Conservation (phyloP, 2,329 filamentous ascomycete genomes). For the Curvularia sp. region DNA sequence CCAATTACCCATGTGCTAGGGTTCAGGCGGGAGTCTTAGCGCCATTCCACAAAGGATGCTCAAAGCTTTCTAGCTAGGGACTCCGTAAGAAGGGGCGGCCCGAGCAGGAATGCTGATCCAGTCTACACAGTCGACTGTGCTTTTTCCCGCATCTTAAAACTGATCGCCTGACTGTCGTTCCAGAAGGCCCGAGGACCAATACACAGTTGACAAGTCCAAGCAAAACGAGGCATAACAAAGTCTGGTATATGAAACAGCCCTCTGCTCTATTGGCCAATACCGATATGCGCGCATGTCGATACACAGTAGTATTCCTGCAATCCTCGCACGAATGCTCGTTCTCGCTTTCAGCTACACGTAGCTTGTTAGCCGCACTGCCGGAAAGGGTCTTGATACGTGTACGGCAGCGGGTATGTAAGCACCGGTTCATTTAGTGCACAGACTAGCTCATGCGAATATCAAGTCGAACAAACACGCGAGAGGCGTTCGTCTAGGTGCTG, state of each 20-base stretch:
- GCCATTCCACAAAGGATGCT: slow-evolving; percentile 21
- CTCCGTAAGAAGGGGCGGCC: slow-evolving; percentile 29
- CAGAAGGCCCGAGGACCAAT: slow-evolving; percentile 12
- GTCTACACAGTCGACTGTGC: not conserved
- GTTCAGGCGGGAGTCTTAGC: slow-evolving; percentile 27
- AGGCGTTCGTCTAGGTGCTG: slow-evolving; percentile 35
- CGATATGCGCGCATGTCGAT: slow-evolving; percentile 11
- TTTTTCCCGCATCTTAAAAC: not conserved
- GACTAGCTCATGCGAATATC: slow-evolving; percentile 16
- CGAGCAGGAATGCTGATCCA: slow-evolving; percentile 22
- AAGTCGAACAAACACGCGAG: slow-evolving; percentile 28
- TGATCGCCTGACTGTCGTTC: slow-evolving; percentile 9
- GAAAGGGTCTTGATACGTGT: slow-evolving; percentile 25
- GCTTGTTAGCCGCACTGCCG: slow-evolving; percentile 26
- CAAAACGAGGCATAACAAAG: slow-evolving; percentile 27
- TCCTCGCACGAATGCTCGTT: slow-evolving; percentile 19
- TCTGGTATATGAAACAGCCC: slow-evolving; percentile 18
- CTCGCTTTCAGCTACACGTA: slow-evolving; percentile 24
- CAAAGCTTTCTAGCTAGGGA: slow-evolving; percentile 16
- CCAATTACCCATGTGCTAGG: slow-evolving; percentile 15
- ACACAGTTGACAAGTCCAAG: slow-evolving; percentile 26
- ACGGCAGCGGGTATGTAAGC: slow-evolving; percentile 27
- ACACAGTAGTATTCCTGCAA: slow-evolving; percentile 19
- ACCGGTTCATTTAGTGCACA: slow-evolving; percentile 20
- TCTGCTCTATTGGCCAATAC: slow-evolving; percentile 13